phyloP scores from a whole-genome alignment of 2,329 filamentous ascomycete genomes.

The Fusarium longipes region DNA sequence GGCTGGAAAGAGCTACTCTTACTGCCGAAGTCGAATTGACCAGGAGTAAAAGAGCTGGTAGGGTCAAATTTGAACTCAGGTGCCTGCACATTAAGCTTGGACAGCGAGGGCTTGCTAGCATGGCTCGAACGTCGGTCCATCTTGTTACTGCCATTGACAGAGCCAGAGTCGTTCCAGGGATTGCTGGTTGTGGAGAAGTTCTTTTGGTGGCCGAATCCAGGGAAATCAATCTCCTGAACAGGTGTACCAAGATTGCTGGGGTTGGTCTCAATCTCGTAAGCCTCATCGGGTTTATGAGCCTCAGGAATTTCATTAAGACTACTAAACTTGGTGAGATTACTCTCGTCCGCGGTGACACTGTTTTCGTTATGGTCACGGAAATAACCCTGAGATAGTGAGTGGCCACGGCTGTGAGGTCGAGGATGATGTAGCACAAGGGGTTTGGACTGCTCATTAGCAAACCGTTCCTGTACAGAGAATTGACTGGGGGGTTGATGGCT shows the following conservation, averaged over 20 bases:
- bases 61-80: conserved; percentile 87
- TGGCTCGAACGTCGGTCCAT: conserved; percentile 62
- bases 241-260: conserved; percentile 78
- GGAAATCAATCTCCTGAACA: conserved; percentile 61
- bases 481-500: conserved; percentile 59
- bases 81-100: conserved; percentile 88
- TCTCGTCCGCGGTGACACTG: conserved; percentile 47
- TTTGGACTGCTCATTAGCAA: conserved; percentile 64
- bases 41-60: conserved; percentile 49
- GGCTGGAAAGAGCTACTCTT: conserved; percentile 60
- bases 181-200: conserved; percentile 69
- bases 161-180: conserved; percentile 68
- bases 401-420: conserved; percentile 77
- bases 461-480: conserved; percentile 62
- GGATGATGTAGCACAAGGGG: conserved; percentile 75
- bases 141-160: conserved; percentile 50
- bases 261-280: conserved; percentile 77
- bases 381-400: conserved; percentile 76
- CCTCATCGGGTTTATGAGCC: conserved; percentile 60
- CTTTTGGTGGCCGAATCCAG: conserved; percentile 63
- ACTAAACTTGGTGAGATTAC: conserved; percentile 47
- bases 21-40: conserved; percentile 37
- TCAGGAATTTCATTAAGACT: conserved; percentile 56
- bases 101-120: conserved; percentile 75
- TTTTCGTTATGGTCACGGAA: conserved; percentile 65